Conservation (phyloP, 176 grass and related monocot genomes). For the Ensete glaucum region DNA sequence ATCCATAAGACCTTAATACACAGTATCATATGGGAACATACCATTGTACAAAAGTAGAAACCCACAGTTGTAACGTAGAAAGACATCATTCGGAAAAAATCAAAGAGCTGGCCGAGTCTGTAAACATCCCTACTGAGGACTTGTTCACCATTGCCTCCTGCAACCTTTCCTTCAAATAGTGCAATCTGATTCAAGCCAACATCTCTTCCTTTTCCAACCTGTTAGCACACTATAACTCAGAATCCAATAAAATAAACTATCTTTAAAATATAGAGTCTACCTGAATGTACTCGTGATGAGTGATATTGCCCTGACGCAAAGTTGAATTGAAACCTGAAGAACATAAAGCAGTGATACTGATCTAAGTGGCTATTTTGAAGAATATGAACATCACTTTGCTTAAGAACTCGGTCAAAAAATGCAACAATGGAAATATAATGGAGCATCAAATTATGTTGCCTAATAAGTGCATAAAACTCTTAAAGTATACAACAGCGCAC, state of each 20-base stretch:
- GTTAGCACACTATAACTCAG: conserved; percentile 2
- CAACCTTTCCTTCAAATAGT: conserved; percentile 96
- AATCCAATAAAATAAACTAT: neutral
- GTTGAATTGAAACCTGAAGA: conserved; percentile 86
- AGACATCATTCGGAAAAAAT: conserved; percentile 92
- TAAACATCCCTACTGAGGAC: conserved; percentile 93
- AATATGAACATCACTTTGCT: neutral
- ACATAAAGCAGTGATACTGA: neutral
- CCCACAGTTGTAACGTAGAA: conserved; percentile 91
- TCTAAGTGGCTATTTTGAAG: neutral
- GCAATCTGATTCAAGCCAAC: conserved; percentile 95
- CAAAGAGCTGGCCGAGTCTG: conserved; percentile 93
- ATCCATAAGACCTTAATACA: conserved; percentile 8
- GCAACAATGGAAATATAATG: no score
- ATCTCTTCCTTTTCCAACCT: conserved; percentile 95
- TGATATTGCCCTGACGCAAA: conserved; percentile 75
- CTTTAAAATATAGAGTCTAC: conserved; percentile 26
- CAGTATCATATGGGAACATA: conserved; percentile 13
- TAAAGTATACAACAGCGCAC: no score
- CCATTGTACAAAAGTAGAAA: conserved; percentile 95
- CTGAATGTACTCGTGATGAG: conserved; percentile 98
- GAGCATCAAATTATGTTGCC: no score
- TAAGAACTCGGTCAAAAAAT: no score
- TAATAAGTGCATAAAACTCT: no score
- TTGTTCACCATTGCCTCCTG: conserved; percentile 94